Evolutionary conservation across 495 filamentous ascomycete genomes (phyloP).

Genomic region (Podospora pseudocomata): DNA sequence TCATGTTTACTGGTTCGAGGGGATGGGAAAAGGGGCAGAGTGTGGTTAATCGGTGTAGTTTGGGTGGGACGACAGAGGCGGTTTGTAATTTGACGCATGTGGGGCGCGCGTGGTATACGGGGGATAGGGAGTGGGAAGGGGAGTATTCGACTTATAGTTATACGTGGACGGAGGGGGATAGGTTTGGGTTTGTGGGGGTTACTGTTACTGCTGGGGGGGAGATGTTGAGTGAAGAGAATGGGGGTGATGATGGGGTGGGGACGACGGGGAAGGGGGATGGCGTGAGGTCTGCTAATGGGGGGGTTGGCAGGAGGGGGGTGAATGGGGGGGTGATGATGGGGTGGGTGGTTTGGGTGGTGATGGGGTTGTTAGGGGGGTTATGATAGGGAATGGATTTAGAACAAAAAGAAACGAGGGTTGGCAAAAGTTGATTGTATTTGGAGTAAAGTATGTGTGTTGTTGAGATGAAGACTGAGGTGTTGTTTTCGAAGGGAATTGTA

Average conservation of each 20-base stretch:
- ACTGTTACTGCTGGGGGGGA: constrained; percentile 28
- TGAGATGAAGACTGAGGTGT: no score
- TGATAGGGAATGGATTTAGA: no score
- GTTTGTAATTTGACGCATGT: constrained; percentile 28
- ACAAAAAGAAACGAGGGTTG: no score
- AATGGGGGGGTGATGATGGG: no score
- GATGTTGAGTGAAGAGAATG: constrained; percentile 11
- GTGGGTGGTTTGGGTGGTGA: no score
- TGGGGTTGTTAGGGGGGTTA: no score
- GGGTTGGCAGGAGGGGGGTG: no score
- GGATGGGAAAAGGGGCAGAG: constrained; percentile 14
- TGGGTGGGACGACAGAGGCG: constrained; percentile 25
- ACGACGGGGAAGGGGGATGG: no score
- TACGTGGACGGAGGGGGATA: constrained; percentile 30
- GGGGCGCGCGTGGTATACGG: constrained; percentile 27
- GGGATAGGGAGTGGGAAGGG: constrained; percentile 23
- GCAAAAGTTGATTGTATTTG: no score
- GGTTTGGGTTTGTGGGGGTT: constrained; percentile 28
- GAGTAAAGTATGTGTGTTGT: no score
- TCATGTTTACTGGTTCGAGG: constrained; percentile 25
- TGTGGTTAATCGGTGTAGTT: constrained; percentile 21
- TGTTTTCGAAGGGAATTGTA: no score
- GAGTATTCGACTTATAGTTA: constrained; percentile 28
- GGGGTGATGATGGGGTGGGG: background rate
- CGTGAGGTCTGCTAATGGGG: no score